Percentiles rank a stretch among this genome's conserved stretches.
These are phyloP conservation scores for Syncephalastrum racemosum DNA, from an alignment of 371 early-diverging fungal species.

Conservation along the genomic window DNA sequence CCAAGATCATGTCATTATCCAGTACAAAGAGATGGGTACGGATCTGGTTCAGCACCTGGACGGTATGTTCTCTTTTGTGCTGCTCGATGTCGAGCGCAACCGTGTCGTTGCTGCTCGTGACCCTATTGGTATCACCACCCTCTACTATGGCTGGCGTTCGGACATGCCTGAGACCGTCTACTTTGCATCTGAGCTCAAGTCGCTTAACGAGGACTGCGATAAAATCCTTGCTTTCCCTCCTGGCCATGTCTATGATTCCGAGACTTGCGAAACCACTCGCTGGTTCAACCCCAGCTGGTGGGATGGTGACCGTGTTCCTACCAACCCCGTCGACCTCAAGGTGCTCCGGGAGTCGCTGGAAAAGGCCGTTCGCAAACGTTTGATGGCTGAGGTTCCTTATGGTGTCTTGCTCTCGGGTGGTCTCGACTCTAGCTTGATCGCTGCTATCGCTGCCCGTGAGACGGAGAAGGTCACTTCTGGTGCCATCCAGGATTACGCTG, in stretches of 20 bases:
- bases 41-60: conserved; percentile 82
- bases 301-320: conserved; percentile 60
- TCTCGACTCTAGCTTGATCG: conserved; percentile 92
- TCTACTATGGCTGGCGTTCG: conserved; percentile 90
- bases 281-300: conserved; percentile 94
- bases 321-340: conserved; percentile 59
- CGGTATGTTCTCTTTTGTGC: conserved; percentile 95
- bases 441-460: conserved; percentile 88
- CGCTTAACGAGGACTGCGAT: conserved; percentile 92
- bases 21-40: conserved; percentile 87
- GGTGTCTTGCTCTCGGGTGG: conserved; percentile 96
- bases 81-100: conserved; percentile 83
- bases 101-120: conserved; percentile 91
- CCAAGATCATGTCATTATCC: not conserved
- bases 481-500: conserved; percentile 15
- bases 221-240: conserved; percentile 95
- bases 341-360: conserved; percentile 79
- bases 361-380: conserved; percentile 87
- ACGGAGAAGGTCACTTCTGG: conserved; percentile 59
- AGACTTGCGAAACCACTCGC: conserved; percentile 71
- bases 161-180: conserved; percentile 85
- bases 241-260: conserved; percentile 86
- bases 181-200: conserved; percentile 93
- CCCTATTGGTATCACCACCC: conserved; percentile 95
- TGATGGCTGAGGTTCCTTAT: conserved; percentile 97